A percentile compares a stretch with the other conserved stretches of the same genome.
These are phyloP conservation scores for Leishmania turanica DNA, from an alignment of 208 protist species.

Conservation along the genomic window DNA sequence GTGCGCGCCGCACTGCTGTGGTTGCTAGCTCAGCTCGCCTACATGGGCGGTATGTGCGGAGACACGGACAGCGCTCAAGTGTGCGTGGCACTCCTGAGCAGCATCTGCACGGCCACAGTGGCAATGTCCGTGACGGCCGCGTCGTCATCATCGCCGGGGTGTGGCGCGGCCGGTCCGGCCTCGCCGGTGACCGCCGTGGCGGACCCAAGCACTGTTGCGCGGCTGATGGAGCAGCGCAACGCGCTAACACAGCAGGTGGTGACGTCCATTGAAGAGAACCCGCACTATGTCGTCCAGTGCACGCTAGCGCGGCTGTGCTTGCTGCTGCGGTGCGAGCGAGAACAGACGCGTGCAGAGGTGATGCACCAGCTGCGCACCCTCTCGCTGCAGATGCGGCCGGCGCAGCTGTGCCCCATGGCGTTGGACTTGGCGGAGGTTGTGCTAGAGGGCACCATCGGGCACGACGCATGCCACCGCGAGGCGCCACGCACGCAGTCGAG, in stretches of 20 bases:
- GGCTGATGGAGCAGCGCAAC: conserved; percentile 15
- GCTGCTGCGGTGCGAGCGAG: conserved; percentile 61
- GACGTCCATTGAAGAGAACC: conserved; percentile 20
- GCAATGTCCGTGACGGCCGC: conserved; percentile 17
- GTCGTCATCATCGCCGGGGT: conserved; percentile 2
- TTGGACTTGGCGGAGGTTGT: conserved; percentile 63
- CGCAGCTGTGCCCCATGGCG: conserved; percentile 43
- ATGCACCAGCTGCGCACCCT: conserved; percentile 71
- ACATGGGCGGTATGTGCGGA: conserved; percentile 80
- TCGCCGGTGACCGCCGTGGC: conserved; percentile 15
- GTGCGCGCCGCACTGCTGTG: conserved; percentile 46
- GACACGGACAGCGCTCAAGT: conserved; percentile 73
- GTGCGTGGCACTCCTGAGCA: conserved; percentile 76
- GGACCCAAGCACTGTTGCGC: conserved; percentile 1
- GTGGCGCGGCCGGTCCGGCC: background rate
- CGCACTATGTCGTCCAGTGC: conserved; percentile 41
- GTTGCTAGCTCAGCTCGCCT: conserved; percentile 70
- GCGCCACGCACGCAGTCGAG: conserved; percentile 37
- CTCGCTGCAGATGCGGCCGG: conserved; percentile 58
- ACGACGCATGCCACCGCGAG: conserved; percentile 34
- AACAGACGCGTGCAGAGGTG: conserved; percentile 70
- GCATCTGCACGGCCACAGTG: conserved; percentile 62
- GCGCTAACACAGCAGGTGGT: conserved; percentile 40
- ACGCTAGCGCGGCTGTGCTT: conserved; percentile 62
- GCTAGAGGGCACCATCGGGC: conserved; percentile 55